Evolutionary conservation across 148 eudicot species (phyloP).

Genomic region (Euryodendron excelsum): DNA sequence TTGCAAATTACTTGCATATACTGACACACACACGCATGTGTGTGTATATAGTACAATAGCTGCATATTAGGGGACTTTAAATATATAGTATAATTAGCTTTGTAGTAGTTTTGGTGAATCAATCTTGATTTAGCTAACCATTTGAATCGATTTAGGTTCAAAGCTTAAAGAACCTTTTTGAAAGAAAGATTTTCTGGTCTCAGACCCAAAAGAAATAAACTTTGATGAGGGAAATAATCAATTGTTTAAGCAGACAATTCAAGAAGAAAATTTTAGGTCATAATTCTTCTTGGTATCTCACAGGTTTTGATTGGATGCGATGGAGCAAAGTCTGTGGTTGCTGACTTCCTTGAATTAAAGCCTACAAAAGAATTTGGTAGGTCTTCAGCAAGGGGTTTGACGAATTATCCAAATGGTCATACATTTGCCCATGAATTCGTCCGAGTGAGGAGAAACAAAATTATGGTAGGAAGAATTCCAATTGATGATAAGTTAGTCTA

Average conservation of each 20-base stretch:
- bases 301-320: conserved; percentile 56
- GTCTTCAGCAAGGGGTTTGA: conserved; percentile 38
- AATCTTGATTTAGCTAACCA: too few relatives aligned
- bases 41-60: too few relatives aligned
- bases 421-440: conserved; percentile 32
- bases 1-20: too few relatives aligned
- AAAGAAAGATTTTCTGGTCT: too few relatives aligned
- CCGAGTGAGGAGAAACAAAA: conserved; percentile 25
- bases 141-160: too few relatives aligned
- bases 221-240: too few relatives aligned
- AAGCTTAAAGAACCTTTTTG: too few relatives aligned
- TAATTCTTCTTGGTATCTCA: background rate
- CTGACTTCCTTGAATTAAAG: conserved; percentile 36
- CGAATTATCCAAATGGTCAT: conserved; percentile 46
- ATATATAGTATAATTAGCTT: too few relatives aligned
- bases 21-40: too few relatives aligned
- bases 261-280: background rate
- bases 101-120: too few relatives aligned
- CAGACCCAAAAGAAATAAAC: too few relatives aligned
- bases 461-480: conserved; percentile 36
- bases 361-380: conserved; percentile 32
- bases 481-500: conserved; percentile 40
- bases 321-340: conserved; percentile 49
- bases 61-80: too few relatives aligned
- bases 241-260: background rate